A percentile compares a stretch with the other conserved stretches of the same genome.
phyloP scores from a whole-genome alignment of 805 yeast genomes.

The Danielia reshetovae region DNA sequence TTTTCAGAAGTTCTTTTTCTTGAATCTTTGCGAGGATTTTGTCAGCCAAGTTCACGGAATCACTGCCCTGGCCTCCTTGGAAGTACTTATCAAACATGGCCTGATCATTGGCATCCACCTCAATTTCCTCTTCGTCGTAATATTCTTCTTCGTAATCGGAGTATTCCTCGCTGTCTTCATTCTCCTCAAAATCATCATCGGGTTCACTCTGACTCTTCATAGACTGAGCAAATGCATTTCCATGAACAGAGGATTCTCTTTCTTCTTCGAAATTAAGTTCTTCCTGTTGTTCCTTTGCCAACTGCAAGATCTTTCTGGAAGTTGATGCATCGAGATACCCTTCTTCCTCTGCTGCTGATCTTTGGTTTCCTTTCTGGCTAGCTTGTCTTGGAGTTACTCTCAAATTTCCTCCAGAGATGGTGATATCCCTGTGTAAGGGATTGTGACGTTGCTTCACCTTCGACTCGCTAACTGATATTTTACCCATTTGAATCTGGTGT shows the following conservation, averaged over 20 bases:
- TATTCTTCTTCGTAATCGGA: constrained; percentile 47
- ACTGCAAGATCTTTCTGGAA: constrained; percentile 79
- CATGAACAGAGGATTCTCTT: constrained; percentile 16
- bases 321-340: constrained; percentile 73
- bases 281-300: constrained; percentile 91
- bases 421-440: constrained; percentile 74
- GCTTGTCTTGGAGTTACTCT: constrained; percentile 38
- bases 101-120: constrained; percentile 76
- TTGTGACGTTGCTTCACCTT: constrained; percentile 68
- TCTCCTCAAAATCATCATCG: constrained; percentile 36
- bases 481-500: constrained; percentile 51
- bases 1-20: constrained; percentile 52
- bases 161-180: constrained; percentile 48
- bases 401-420: constrained; percentile 70
- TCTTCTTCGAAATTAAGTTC: constrained; percentile 73
- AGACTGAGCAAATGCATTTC: constrained; percentile 20
- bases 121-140: constrained; percentile 55
- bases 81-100: constrained; percentile 79
- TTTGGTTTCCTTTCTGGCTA: constrained; percentile 25
- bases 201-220: constrained; percentile 20
- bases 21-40: constrained; percentile 87
- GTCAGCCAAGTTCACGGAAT: constrained; percentile 75
- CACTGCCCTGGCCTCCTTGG: constrained; percentile 25
- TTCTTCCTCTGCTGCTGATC: constrained; percentile 47
- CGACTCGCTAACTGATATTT: constrained; percentile 47